Percentiles rank a stretch among this genome's conserved stretches.
These are phyloP conservation scores for Pleurotus platypus DNA, from an alignment of 768 basidiomycete species.

Conservation along the genomic window DNA sequence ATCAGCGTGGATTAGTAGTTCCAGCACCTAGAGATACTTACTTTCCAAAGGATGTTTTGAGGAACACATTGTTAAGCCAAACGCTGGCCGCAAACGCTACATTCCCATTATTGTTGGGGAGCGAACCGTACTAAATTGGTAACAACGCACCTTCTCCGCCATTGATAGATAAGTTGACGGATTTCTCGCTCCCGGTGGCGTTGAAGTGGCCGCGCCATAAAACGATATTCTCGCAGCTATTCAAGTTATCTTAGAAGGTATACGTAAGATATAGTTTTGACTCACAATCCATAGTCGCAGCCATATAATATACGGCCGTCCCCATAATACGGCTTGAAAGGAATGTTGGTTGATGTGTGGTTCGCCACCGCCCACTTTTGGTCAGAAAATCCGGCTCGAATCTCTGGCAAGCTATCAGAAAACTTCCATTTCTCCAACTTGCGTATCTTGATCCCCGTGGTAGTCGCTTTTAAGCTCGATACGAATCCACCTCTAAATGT, in stretches of 20 bases:
- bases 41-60: slow-evolving; percentile 76
- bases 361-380: slow-evolving; percentile 61
- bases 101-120: not conserved
- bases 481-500: slow-evolving; percentile 44
- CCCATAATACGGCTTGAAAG: slow-evolving; percentile 64
- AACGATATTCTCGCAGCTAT: slow-evolving; percentile 78
- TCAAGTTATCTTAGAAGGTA: not conserved
- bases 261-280: not conserved
- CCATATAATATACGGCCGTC: slow-evolving; percentile 80
- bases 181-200: slow-evolving; percentile 55
- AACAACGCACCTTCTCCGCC: slow-evolving; percentile 65
- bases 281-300: slow-evolving; percentile 85
- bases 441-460: slow-evolving; percentile 36
- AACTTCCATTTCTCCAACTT: slow-evolving; percentile 69
- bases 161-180: slow-evolving; percentile 73
- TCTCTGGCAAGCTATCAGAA: slow-evolving; percentile 73
- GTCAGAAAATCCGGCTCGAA: slow-evolving; percentile 55
- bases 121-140: not conserved
- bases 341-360: slow-evolving; percentile 72
- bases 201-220: slow-evolving; percentile 82
- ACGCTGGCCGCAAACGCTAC: slow-evolving; percentile 76
- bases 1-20: not conserved
- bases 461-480: slow-evolving; percentile 28
- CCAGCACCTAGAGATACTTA: slow-evolving; percentile 24
- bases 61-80: slow-evolving; percentile 73